Conservation (phyloP, 2,329 filamentous ascomycete genomes). For the Madurella fahalii region DNA sequence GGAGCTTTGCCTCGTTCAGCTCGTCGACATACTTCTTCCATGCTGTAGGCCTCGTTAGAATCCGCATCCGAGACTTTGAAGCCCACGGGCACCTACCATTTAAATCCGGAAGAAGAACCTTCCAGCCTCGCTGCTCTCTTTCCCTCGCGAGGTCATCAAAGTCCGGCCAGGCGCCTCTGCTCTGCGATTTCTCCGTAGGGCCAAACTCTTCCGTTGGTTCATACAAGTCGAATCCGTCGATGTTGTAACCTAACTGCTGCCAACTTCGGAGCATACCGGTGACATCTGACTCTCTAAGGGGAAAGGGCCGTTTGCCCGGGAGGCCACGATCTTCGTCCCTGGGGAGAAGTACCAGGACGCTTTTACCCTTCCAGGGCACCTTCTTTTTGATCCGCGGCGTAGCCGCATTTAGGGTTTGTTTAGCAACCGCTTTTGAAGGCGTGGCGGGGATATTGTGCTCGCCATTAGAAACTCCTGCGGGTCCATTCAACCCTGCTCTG, state of each 20-base stretch:
- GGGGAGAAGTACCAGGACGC: conserved; percentile 66
- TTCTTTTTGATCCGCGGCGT: conserved; percentile 65
- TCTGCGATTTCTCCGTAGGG: conserved; percentile 52
- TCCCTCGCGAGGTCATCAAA: conserved; percentile 55
- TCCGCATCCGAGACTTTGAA: background rate
- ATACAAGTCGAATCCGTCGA: conserved; percentile 63
- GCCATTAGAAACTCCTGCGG: conserved; percentile 18
- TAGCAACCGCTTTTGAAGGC: conserved; percentile 30
- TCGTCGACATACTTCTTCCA: conserved; percentile 76
- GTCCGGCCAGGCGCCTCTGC: conserved; percentile 64
- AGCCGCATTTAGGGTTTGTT: conserved; percentile 36
- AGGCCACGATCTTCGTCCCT: conserved; percentile 62
- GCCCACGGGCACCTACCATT: conserved; percentile 44
- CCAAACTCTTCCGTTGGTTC: conserved; percentile 39
- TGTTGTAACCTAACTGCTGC: conserved; percentile 66
- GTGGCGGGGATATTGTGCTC: conserved; percentile 22
- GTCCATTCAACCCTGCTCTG: conserved; percentile 30
- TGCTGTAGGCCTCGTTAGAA: conserved; percentile 34
- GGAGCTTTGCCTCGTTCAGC: conserved; percentile 85
- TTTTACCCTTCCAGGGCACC: conserved; percentile 71
- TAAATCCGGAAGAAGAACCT: conserved; percentile 66
- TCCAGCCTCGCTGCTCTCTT: conserved; percentile 48
- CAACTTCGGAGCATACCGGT: conserved; percentile 61
- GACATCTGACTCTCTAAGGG: conserved; percentile 53
- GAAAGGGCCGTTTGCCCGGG: conserved; percentile 49